A percentile compares a stretch with the other conserved stretches of the same genome.
Evolutionary conservation across 495 filamentous ascomycete genomes (phyloP).

Genomic region (Xylaria acuta): DNA sequence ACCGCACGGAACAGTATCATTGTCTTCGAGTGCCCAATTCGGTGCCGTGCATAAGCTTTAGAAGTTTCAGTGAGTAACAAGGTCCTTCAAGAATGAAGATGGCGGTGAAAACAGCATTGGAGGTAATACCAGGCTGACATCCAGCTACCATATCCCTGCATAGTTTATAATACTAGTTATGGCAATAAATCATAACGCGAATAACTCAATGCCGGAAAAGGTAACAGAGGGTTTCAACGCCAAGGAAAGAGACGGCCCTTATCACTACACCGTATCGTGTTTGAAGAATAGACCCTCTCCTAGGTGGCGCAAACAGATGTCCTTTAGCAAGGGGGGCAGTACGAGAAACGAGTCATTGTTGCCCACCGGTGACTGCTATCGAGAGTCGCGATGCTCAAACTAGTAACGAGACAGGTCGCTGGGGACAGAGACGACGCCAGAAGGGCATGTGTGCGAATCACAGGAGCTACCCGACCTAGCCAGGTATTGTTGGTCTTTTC

Average conservation of each 20-base stretch:
- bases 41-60: constrained; percentile 9
- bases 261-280: not conserved
- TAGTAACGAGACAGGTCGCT: not conserved
- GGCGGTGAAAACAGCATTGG: constrained; percentile 17
- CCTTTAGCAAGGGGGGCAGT: not conserved
- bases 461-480: not conserved
- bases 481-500: not conserved
- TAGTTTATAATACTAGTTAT: not conserved
- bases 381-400: constrained; percentile 13
- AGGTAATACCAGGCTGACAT: constrained; percentile 19
- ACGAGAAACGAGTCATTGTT: not conserved
- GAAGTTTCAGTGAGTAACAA: constrained; percentile 12
- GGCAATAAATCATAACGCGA: not conserved
- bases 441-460: constrained; percentile 13
- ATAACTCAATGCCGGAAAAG: not conserved
- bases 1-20: not conserved
- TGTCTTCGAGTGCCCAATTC: not conserved
- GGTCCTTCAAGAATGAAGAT: not conserved
- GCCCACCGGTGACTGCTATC: not conserved
- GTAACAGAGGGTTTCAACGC: not conserved
- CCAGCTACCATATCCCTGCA: not conserved
- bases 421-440: not conserved
- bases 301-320: not conserved
- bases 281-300: not conserved
- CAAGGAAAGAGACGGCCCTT: constrained; percentile 6